phyloP scores from a whole-genome alignment of 129 eudicot species.

The Artemisia tridentata region DNA sequence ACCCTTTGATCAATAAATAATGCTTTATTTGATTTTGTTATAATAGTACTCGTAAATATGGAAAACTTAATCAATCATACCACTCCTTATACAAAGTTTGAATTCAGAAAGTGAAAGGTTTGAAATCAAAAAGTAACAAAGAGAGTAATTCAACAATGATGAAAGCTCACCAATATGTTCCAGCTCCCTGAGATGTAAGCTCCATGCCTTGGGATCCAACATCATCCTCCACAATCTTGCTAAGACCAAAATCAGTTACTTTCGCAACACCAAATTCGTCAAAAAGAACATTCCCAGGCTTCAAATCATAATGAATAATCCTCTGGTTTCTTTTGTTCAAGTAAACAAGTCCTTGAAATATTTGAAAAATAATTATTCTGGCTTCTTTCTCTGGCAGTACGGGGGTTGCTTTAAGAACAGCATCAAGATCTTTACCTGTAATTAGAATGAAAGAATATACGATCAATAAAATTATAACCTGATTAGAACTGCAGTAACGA shows the following conservation, averaged over 20 bases:
- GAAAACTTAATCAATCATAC: no score
- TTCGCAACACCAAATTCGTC: conserved; percentile 95
- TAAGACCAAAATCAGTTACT: conserved; percentile 97
- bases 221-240: conserved; percentile 98
- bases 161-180: conserved; percentile 89
- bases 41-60: no score
- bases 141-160: neutral
- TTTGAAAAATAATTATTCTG: conserved; percentile 81
- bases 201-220: conserved; percentile 99
- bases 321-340: conserved; percentile 89
- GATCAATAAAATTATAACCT: neutral
- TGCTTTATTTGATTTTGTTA: no score
- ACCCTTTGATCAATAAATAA: no score
- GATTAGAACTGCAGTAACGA: no score
- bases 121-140: neutral
- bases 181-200: conserved; percentile 99
- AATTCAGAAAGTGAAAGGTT: neutral
- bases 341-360: conserved; percentile 96
- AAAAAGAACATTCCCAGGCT: conserved; percentile 97
- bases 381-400: conserved; percentile 91
- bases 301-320: conserved; percentile 94
- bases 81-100: no score
- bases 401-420: conserved; percentile 84
- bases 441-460: neutral
- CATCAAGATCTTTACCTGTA: conserved; percentile 97